Evolutionary conservation across 495 filamentous ascomycete species (phyloP).

Genomic region (Penicillium canariense): DNA sequence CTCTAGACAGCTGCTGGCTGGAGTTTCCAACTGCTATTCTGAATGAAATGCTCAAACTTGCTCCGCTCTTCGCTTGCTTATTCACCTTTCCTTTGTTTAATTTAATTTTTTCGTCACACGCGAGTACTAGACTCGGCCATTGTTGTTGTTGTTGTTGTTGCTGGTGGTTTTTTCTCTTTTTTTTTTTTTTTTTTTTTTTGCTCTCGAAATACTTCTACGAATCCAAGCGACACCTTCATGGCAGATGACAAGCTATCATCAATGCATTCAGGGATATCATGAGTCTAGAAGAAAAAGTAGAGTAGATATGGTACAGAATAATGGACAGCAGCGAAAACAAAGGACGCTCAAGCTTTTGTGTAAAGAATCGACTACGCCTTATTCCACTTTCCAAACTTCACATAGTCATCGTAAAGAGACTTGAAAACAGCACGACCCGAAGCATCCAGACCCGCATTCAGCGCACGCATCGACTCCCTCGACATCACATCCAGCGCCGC

Average conservation of each 20-base stretch:
- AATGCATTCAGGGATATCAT: conserved; percentile 35
- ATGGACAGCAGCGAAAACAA: neutral
- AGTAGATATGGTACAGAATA: conserved; percentile 21
- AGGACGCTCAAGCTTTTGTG: neutral
- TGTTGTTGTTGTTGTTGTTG: too few relatives aligned
- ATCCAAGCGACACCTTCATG: neutral
- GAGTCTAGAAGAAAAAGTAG: conserved; percentile 18
- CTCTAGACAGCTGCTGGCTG: conserved; percentile 15
- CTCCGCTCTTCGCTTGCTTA: neutral
- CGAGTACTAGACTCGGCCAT: too few relatives aligned
- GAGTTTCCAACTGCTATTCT: conserved; percentile 3
- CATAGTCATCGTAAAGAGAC: conserved; percentile 66
- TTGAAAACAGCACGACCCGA: conserved; percentile 69
- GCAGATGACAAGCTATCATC: conserved; percentile 9
- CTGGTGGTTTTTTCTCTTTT: neutral
- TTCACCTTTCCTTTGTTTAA: too few relatives aligned
- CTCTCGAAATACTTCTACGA: neutral
- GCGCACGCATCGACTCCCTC: conserved; percentile 57
- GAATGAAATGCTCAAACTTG: neutral
- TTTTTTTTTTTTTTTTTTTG: neutral
- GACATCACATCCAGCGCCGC: conserved; percentile 68
- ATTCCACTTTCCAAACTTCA: conserved; percentile 68
- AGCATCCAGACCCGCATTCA: conserved; percentile 69
- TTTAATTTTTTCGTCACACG: too few relatives aligned
- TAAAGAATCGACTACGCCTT: conserved; percentile 38